A percentile compares a stretch with the other conserved stretches of the same genome.
phyloP scores from a whole-genome alignment of 345 rosid genomes.

The Sonneratia alba region DNA sequence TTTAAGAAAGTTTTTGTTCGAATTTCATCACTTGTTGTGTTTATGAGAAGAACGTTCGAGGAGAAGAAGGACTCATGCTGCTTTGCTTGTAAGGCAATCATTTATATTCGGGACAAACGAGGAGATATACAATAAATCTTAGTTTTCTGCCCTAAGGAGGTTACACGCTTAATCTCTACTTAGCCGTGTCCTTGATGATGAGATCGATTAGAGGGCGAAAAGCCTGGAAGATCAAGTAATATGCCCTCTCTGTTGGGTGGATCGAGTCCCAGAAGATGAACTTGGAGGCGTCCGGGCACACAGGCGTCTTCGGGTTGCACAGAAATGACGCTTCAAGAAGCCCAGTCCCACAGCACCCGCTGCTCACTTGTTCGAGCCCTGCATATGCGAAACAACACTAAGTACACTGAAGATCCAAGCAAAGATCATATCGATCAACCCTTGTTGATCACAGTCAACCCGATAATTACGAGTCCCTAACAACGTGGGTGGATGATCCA shows the following conservation, averaged over 20 bases:
- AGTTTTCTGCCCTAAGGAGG: not conserved
- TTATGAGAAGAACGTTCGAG: too few relatives aligned
- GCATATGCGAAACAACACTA: not conserved
- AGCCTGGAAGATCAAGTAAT: slow-evolving; percentile 22
- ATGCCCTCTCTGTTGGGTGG: slow-evolving; percentile 65
- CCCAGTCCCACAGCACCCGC: slow-evolving; percentile 85
- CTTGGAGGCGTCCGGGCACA: slow-evolving; percentile 57
- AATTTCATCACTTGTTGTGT: too few relatives aligned
- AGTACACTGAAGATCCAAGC: not conserved
- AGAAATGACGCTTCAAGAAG: slow-evolving; percentile 41
- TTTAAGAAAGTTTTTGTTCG: too few relatives aligned
- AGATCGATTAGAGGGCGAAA: slow-evolving; percentile 27
- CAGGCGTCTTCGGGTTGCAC: slow-evolving; percentile 48
- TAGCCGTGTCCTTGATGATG: slow-evolving; percentile 10
- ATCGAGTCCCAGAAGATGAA: slow-evolving; percentile 80
- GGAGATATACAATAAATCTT: not conserved
- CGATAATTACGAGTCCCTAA: not conserved
- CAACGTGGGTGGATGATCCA: not conserved
- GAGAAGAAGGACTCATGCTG: too few relatives aligned
- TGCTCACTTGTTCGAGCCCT: slow-evolving; percentile 48
- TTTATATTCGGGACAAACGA: not conserved
- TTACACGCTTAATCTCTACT: not conserved
- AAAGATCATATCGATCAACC: not conserved
- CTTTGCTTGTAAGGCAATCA: too few relatives aligned
- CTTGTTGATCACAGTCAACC: not conserved